These are phyloP conservation scores for Macrotyloma uniflorum DNA, from an alignment of 306 rosid genomes.

Conservation along the genomic window DNA sequence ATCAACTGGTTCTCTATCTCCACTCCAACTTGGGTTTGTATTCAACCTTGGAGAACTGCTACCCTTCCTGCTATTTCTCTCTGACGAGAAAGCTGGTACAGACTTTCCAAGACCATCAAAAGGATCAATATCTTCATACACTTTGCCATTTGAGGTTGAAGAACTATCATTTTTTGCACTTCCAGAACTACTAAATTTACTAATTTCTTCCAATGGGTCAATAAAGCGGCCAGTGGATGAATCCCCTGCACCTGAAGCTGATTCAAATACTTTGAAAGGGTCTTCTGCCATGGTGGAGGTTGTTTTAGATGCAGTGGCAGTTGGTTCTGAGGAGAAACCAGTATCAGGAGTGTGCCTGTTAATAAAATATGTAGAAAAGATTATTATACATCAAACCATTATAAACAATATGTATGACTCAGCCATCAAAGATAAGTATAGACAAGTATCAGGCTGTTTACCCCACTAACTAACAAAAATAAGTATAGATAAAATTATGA, in stretches of 20 bases:
- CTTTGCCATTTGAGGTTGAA: constrained; percentile 60
- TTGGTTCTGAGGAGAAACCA: constrained; percentile 65
- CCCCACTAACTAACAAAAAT: not conserved
- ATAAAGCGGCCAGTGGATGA: constrained; percentile 53
- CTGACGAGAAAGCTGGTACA: constrained; percentile 75
- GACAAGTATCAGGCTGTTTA: constrained; percentile 8
- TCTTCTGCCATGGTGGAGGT: constrained; percentile 60
- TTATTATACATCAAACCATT: constrained; percentile 19
- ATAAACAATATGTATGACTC: constrained; percentile 30
- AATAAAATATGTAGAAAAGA: constrained; percentile 38
- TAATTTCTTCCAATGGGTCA: constrained; percentile 80
- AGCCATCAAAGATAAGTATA: not conserved
- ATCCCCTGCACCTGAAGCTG: constrained; percentile 47
- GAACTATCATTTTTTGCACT: constrained; percentile 56
- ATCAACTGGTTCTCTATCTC: constrained; percentile 58
- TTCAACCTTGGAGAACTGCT: constrained; percentile 59
- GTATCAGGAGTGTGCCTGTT: constrained; percentile 70
- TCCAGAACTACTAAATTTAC: constrained; percentile 66
- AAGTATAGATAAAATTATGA: not conserved
- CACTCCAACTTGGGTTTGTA: constrained; percentile 47
- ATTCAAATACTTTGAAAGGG: constrained; percentile 70
- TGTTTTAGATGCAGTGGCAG: constrained; percentile 54
- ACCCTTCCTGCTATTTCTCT: constrained; percentile 63
- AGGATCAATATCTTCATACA: constrained; percentile 76
- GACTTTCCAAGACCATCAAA: constrained; percentile 88